Evolutionary conservation across 108 stramenopile species (phyloP), one percentile per base, ranked within the genome.

Genomic region (Fistulifera solaris): DNA sequence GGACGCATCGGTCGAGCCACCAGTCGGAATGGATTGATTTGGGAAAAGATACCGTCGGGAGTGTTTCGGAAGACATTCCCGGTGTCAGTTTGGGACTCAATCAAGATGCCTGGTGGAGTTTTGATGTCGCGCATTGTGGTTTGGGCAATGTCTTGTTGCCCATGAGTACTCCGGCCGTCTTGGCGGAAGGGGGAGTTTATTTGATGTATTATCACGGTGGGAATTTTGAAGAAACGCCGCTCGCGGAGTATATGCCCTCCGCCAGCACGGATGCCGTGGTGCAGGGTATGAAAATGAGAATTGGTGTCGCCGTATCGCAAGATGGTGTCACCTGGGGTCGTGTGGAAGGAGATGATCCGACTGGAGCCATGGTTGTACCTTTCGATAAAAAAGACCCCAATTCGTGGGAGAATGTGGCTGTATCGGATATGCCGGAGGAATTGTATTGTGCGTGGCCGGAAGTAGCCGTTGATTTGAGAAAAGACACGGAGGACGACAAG

Each of bases 191-290:
- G 15, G 89, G 88, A 24, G 85, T 93, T 19, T 95, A 95, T 55
- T 55, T 95, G 35, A 88, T 90, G 89, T 95, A 95, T 58, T 91
- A 87, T 55, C 79, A 88, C 65, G 94, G 94, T 40, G 94, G 94
- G 26, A 82, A 65, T 54, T 73, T 69, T 41, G 88, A 91, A 50
- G 90, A 89, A 63, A 82, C 82, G 8, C 58, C 60, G 1, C 66
- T 87, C 40, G 63, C 40, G 0, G 56, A 73, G 15, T 87, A 82
- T 62, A 25, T 67, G 19, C 60, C 48, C 12, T 71, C 72, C 22
- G 59, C 64, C 52, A 38, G 53, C 8, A 54, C 31, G 8, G 73
- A 72, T 52, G 73, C 87, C 38, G 80, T 28, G 25, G 77, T 89
- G 23, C 83, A 85, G 63, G 94, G 94, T 1, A 88, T 93, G 87